Evolutionary conservation across 495 filamentous ascomycete species (phyloP).

Genomic region (Neurospora terricola): DNA sequence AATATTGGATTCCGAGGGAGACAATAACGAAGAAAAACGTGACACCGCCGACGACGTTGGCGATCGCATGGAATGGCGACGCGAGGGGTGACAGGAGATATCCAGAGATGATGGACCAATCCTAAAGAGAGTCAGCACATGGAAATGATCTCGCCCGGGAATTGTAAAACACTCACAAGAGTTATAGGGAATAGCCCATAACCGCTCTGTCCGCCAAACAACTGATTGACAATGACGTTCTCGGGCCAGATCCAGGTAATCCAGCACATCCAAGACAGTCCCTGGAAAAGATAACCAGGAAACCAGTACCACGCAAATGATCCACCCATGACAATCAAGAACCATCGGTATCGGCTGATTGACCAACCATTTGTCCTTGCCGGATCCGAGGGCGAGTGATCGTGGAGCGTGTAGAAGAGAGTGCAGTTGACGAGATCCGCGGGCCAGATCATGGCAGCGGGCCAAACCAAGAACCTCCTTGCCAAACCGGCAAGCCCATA

Average conservation of each 20-base stretch:
- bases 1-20: conserved; percentile 50
- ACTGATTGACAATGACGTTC: conserved; percentile 56
- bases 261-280: conserved; percentile 50
- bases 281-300: conserved; percentile 49
- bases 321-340: conserved; percentile 48
- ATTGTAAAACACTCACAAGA: conserved; percentile 19
- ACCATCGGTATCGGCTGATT: conserved; percentile 55
- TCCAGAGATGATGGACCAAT: conserved; percentile 56
- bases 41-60: conserved; percentile 48
- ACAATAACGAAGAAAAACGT: conserved; percentile 42
- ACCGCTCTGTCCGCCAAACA: conserved; percentile 56
- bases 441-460: conserved; percentile 68
- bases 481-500: conserved; percentile 64
- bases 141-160: neutral
- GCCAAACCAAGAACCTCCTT: conserved; percentile 54
- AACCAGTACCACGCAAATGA: conserved; percentile 47
- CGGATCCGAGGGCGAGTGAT: conserved; percentile 48
- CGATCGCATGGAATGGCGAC: conserved; percentile 55
- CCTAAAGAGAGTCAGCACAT: conserved; percentile 17
- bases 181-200: conserved; percentile 49
- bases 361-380: conserved; percentile 51
- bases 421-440: conserved; percentile 53
- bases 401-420: conserved; percentile 60
- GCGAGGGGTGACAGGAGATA: conserved; percentile 60
- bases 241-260: conserved; percentile 52